Percentiles rank a stretch among this genome's conserved stretches.
Evolutionary conservation across 1,284 basidiomycete species (phyloP).

Genomic region (Lentinula novae-zelandiae): DNA sequence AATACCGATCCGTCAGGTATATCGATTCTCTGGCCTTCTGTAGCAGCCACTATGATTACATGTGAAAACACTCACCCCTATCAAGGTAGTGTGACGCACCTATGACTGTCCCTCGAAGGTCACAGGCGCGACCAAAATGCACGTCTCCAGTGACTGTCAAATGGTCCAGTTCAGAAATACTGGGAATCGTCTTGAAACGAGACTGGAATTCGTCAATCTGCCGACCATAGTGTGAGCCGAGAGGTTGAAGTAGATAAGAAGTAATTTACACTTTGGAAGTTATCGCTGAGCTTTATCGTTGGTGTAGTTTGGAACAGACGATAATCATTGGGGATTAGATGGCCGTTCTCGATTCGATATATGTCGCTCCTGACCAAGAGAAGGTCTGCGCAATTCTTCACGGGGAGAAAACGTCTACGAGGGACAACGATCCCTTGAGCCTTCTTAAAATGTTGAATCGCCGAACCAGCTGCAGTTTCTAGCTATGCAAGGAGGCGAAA

Average conservation of each 20-base stretch:
- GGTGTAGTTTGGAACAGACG: conserved; percentile 93
- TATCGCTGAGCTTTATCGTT: conserved; percentile 95
- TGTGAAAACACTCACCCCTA: conserved; percentile 9
- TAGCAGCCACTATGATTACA: conserved; percentile 54
- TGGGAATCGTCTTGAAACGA: conserved; percentile 95
- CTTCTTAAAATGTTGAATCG: conserved; percentile 95
- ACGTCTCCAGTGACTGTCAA: conserved; percentile 80
- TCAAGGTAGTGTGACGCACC: conserved; percentile 42
- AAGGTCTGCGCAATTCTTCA: conserved; percentile 88
- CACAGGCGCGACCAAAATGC: conserved; percentile 91
- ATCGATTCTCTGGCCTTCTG: conserved; percentile 92
- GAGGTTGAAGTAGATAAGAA: conserved; percentile 64
- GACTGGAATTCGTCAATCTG: conserved; percentile 97
- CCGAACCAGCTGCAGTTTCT: conserved; percentile 96
- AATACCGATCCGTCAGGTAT: conserved; percentile 94
- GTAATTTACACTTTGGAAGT: conserved; percentile 70
- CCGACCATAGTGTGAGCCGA: conserved; percentile 20
- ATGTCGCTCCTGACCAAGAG: conserved; percentile 96
- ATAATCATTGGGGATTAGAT: conserved; percentile 84
- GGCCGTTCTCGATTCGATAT: conserved; percentile 92
- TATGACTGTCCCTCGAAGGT: conserved; percentile 84
- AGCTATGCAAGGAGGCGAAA: conserved; percentile 52
- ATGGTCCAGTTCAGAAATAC: conserved; percentile 92
- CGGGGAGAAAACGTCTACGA: conserved; percentile 94
- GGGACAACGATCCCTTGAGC: conserved; percentile 98